Percentiles rank a stretch among this genome's conserved stretches.
phyloP scores from a whole-genome alignment of 2,329 filamentous ascomycete genomes.

The Penicillium sp. region DNA sequence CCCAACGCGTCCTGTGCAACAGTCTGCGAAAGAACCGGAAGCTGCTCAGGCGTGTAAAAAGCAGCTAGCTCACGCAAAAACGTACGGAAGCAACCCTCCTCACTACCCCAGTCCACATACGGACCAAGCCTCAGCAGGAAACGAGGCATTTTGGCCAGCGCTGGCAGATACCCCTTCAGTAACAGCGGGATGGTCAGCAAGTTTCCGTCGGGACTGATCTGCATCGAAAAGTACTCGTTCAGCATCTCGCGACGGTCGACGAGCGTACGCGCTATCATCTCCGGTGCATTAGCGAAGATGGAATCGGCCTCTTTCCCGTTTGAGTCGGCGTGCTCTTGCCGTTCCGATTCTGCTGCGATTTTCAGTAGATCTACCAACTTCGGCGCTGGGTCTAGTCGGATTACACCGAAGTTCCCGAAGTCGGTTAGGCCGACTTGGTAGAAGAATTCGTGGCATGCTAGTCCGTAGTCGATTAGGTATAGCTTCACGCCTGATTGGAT shows the following conservation, averaged over 20 bases:
- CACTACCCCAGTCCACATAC: conserved; percentile 79
- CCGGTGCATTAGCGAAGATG: conserved; percentile 65
- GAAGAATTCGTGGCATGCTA: conserved; percentile 82
- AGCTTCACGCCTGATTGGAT: conserved; percentile 91
- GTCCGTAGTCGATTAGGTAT: conserved; percentile 89
- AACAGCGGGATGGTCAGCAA: conserved; percentile 78
- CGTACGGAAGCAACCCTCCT: conserved; percentile 79
- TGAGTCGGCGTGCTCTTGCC: conserved; percentile 37
- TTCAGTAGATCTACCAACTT: conserved; percentile 67
- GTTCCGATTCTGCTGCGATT: conserved; percentile 71
- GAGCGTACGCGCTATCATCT: conserved; percentile 65
- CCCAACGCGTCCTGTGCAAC: neutral
- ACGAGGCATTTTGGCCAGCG: conserved; percentile 78
- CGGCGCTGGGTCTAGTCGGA: conserved; percentile 75
- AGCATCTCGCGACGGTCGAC: conserved; percentile 81
- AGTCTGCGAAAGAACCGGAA: conserved; percentile 53
- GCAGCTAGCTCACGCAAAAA: conserved; percentile 83
- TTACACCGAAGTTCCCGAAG: conserved; percentile 88
- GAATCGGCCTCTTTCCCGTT: conserved; percentile 36
- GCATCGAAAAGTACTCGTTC: conserved; percentile 84
- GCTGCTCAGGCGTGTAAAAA: conserved; percentile 84
- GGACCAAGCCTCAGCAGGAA: conserved; percentile 88
- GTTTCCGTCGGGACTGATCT: conserved; percentile 74
- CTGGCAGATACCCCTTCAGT: conserved; percentile 83
- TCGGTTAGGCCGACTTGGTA: conserved; percentile 94